Base-by-base conservation (phyloP, 176 grass and related monocot genomes). In the Juncus effusus region DNA sequence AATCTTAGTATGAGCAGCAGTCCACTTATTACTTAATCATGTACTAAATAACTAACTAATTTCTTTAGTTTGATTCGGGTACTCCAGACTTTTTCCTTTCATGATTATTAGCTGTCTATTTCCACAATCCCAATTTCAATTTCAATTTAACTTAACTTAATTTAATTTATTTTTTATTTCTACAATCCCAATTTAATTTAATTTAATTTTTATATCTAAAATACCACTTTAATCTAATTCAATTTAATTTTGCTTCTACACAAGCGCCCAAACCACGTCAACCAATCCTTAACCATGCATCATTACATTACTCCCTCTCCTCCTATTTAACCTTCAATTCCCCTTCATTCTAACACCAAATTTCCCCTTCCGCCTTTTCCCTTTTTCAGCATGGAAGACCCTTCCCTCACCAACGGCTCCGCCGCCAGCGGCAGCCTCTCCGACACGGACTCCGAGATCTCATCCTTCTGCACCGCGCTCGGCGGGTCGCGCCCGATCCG, bases 381-480 rank as follows among this genome's bases (percentile, higher is more conserved):
- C 44, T 47, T 47, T 47, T 9, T 2, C 44, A 47, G 44, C 4
- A 47, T 47, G 44, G 44, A 9, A 47, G 44, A 47, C 4, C 4
- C 44, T 47, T 9, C 4, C 9, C 44, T 47, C 44, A 6, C 44
- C 36, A 52, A 72, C 57, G 68, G 38, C 40, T 41, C 65, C n/a
- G 37, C 19, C 16, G 36, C 5, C 47, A 52, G 38, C 4, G 42
- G 15, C 68, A 13, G 53, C 5, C 54, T 16, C 0, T 59, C 68
- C 39, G 68, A 52, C 13, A 55, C 68, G 51, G 57, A 36, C 57
- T 88, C 83, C 0, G 58, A 87, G 73, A 80, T 99, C 5, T 78
- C 89, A 38, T 88, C 89, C 8, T 99, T 99, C 76, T 99, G 89
- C 15, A 72, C 74, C 54, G 83, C 76, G 4, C 88, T 99, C 3